A percentile compares a stretch with the other conserved stretches of the same genome.
Conservation (phyloP, 805 yeast species). For the Zygosaccharomyces gambellarensis region DNA sequence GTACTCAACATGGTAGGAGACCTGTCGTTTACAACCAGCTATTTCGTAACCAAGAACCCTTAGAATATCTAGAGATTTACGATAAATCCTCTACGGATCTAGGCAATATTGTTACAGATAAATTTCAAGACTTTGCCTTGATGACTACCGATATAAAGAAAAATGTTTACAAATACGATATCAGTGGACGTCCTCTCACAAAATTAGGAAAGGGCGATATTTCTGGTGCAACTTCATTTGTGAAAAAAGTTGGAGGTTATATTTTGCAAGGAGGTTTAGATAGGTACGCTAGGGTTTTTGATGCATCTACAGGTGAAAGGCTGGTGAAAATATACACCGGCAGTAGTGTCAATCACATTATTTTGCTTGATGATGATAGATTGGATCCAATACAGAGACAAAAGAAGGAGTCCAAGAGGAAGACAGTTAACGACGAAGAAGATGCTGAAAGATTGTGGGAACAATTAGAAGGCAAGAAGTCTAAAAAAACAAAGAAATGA, state of each 20-base stretch:
- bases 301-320: slow-evolving; percentile 51
- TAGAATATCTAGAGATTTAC: slow-evolving; percentile 20
- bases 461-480: slow-evolving; percentile 10
- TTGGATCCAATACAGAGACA: slow-evolving; percentile 26
- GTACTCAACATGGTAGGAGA: slow-evolving; percentile 59
- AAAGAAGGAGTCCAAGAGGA: slow-evolving; percentile 14
- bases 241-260: slow-evolving; percentile 36
- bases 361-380: slow-evolving; percentile 33
- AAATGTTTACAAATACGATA: slow-evolving; percentile 53
- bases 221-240: slow-evolving; percentile 43
- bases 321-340: slow-evolving; percentile 71
- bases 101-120: slow-evolving; percentile 21
- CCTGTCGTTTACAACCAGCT: slow-evolving; percentile 46
- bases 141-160: slow-evolving; percentile 71
- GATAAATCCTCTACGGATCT: slow-evolving; percentile 12
- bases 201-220: slow-evolving; percentile 77
- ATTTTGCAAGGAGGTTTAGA: slow-evolving; percentile 82
- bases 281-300: slow-evolving; percentile 75
- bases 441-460: slow-evolving; percentile 40
- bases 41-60: slow-evolving; percentile 28
- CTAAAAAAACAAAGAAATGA: slow-evolving; percentile 10
- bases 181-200: slow-evolving; percentile 54
- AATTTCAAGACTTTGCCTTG: slow-evolving; percentile 38
- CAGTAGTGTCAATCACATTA: slow-evolving; percentile 46
- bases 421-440: slow-evolving; percentile 16